A percentile compares a stretch with the other conserved stretches of the same genome.
phyloP scores from a whole-genome alignment of 169 alveolate species.

The Plasmodium sp. region DNA sequence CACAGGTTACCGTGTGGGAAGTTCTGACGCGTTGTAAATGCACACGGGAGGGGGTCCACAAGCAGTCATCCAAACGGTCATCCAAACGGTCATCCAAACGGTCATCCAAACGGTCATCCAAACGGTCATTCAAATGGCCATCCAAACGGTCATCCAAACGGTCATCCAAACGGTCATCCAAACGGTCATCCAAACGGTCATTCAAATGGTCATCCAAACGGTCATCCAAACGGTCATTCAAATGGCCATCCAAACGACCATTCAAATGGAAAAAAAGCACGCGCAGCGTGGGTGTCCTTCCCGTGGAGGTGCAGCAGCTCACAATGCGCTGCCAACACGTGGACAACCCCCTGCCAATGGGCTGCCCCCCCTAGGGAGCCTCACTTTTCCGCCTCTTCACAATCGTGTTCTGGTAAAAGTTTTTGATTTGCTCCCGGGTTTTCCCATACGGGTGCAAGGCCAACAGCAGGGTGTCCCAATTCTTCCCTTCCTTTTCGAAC shows the following conservation, averaged over 20 bases:
- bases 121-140: neutral
- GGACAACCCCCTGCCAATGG: neutral
- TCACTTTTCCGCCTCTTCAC: slow-evolving; percentile 28
- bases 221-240: neutral
- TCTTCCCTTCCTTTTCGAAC: slow-evolving; percentile 69
- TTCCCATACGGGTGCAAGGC: slow-evolving; percentile 76
- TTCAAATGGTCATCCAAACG: too few species aligned
- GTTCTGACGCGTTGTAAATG: neutral
- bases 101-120: neutral
- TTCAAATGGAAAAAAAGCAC: too few species aligned
- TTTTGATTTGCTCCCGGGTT: slow-evolving; percentile 77
- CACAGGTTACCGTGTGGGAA: neutral
- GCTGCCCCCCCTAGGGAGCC: neutral
- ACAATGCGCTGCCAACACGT: neutral
- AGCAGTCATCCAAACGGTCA: neutral
- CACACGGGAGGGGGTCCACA: neutral
- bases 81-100: neutral
- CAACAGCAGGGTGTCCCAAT: slow-evolving; percentile 65
- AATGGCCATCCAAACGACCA: neutral
- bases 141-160: neutral
- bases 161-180: neutral
- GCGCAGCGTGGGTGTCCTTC: neutral
- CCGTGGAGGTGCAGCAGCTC: neutral
- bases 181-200: too few species aligned
- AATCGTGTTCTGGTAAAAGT: slow-evolving; percentile 75